phyloP scores from a whole-genome alignment of 1,139 yeast genomes.

The Kurtzmaniella quercitrusa region DNA sequence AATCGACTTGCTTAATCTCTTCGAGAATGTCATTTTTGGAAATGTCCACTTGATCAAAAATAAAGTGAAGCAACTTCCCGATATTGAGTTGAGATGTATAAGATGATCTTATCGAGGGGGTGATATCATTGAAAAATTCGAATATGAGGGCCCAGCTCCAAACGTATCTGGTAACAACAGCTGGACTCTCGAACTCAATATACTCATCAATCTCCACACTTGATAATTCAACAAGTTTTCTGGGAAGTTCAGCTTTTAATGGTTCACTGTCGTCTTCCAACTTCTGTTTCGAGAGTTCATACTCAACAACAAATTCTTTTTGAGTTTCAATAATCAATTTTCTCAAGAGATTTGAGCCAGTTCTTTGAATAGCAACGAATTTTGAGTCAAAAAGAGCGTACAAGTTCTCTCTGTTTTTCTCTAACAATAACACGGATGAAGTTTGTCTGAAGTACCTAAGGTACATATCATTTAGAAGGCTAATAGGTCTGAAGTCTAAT shows the following conservation, averaged over 20 bases:
- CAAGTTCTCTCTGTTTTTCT: slow-evolving; percentile 15
- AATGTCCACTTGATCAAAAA: slow-evolving; percentile 47
- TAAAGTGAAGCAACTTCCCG: slow-evolving; percentile 42
- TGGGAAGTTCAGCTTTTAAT: slow-evolving; percentile 31
- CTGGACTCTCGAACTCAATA: slow-evolving; percentile 33
- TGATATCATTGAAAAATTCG: slow-evolving; percentile 60
- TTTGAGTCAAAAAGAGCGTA: slow-evolving; percentile 20
- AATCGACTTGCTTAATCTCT: slow-evolving; percentile 16
- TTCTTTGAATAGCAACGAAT: slow-evolving; percentile 29
- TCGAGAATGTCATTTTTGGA: slow-evolving; percentile 30
- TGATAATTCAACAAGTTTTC: slow-evolving; percentile 14
- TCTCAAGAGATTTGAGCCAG: slow-evolving; percentile 33
- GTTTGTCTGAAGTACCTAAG: slow-evolving; percentile 22
- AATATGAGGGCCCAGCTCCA: slow-evolving; percentile 72
- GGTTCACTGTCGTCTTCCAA: slow-evolving; percentile 16
- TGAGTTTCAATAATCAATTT: slow-evolving; percentile 36
- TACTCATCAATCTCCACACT: slow-evolving; percentile 21
- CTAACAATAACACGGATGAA: slow-evolving; percentile 12
- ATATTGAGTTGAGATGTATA: slow-evolving; percentile 58
- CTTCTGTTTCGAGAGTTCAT: slow-evolving; percentile 42
- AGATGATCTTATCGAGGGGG: slow-evolving; percentile 58
- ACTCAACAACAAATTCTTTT: slow-evolving; percentile 58
- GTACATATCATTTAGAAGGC: slow-evolving; percentile 29
- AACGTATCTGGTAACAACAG: slow-evolving; percentile 40
- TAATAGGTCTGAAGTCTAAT: slow-evolving; percentile 25